phyloP scores from a whole-genome alignment of 2,329 filamentous ascomycete genomes.

The Juglanconis oblonga region DNA sequence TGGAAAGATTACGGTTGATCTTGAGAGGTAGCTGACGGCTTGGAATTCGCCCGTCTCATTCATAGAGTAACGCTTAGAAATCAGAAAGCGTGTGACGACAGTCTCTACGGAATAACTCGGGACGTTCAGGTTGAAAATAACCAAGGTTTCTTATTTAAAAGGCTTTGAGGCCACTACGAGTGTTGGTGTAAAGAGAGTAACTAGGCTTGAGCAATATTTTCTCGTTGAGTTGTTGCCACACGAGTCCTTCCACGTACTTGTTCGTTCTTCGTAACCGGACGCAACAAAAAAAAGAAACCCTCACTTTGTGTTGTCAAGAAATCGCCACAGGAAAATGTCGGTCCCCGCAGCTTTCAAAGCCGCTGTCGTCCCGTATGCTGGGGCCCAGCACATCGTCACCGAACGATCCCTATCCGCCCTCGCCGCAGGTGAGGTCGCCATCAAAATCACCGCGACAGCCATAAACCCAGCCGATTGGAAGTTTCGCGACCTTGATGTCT shows the following conservation, averaged over 20 bases:
- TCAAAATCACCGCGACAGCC: conserved; percentile 23
- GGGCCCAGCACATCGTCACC: background rate
- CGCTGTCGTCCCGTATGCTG: background rate
- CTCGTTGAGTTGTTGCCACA: too few species aligned
- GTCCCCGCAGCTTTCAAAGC: background rate
- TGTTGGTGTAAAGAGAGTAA: too few species aligned
- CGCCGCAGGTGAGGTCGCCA: conserved; percentile 18
- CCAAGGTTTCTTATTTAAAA: background rate
- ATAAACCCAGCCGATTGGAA: conserved; percentile 34
- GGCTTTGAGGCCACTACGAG: background rate
- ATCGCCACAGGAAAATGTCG: too few species aligned
- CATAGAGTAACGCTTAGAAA: background rate
- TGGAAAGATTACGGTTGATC: too few species aligned
- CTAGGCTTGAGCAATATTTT: too few species aligned
- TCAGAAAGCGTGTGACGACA: background rate
- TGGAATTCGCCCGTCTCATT: background rate
- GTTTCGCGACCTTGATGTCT: conserved; percentile 24
- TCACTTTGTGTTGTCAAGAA: too few species aligned
- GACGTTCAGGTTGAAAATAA: background rate
- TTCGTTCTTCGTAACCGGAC: too few species aligned
- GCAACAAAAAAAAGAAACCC: too few species aligned
- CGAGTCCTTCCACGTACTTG: too few species aligned
- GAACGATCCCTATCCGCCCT: conserved; percentile 12
- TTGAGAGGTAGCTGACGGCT: too few species aligned
- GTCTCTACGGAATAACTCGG: background rate